Evolutionary conservation across 257 asterid species (phyloP), one percentile per base, ranked within the genome.

Genomic region (Henckelia pumila): DNA sequence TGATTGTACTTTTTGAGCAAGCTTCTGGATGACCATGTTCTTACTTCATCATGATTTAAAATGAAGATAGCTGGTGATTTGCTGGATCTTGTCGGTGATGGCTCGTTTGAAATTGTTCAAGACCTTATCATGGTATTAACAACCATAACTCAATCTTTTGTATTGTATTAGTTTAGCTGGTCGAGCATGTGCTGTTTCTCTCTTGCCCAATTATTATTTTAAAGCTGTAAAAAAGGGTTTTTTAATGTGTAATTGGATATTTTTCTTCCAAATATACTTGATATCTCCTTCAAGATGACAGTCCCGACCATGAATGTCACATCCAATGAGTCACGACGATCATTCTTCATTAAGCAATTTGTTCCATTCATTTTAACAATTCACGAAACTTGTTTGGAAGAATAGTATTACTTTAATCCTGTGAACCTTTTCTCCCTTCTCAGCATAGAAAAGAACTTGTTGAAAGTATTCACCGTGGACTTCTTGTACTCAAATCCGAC

Each of bases 51-150:
- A 20, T 84, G 62, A 25, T 73, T 71, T 70, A 26, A 66, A 59
- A 22, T 77, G 70, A 52, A 93, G 99, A 81, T 93, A 69, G 99
- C 96, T 68, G 97, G 92, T 24, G 96, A 93, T 78, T 82, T 93
- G 78, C 85, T 93, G 86, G 99, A 93, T 85, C 90, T 93, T 78
- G 92, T 87, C 64, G 99, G 99, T 69, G 99, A 90, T 82, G 69
- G 86, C 74, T 92, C 99, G 53, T 90, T 93, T 55, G 99, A 90
- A 81, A 86, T 77, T 58, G 97, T 93, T 79, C 99, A 93, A 80
- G 96, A 93, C 78, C 88, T 93, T 76, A 78, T 90, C 78, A 72
- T 65, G 92, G 99, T 93, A 86, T 64, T 84, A 71, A 50, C 61
- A 63, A 3, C 47, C 55, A 61, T 66, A 30, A 17, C 5, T 67